phyloP scores from a whole-genome alignment of 179 eudicot species.

The Nepenthes alata region DNA sequence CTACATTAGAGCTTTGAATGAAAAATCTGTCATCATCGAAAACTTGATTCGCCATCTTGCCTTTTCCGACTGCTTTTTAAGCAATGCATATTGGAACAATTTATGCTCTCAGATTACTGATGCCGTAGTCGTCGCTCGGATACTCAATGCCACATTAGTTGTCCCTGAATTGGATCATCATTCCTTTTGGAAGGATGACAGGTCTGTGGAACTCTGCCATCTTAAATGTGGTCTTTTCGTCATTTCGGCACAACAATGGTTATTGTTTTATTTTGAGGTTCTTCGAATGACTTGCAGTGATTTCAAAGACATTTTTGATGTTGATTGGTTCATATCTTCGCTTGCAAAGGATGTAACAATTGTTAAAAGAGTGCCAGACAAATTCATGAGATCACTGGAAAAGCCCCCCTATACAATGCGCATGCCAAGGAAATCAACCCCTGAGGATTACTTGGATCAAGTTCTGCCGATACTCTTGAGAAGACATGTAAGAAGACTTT shows the following conservation, averaged over 20 bases:
- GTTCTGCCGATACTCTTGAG: slow-evolving; percentile 78
- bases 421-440: slow-evolving; percentile 92
- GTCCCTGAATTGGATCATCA: slow-evolving; percentile 86
- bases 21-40: background rate
- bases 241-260: background rate
- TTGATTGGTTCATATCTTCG: slow-evolving; percentile 83
- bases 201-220: slow-evolving; percentile 31
- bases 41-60: background rate
- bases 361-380: slow-evolving; percentile 79
- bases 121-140: slow-evolving; percentile 94
- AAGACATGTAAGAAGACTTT: slow-evolving; percentile 60
- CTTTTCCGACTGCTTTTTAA: background rate
- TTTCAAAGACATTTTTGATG: slow-evolving; percentile 76
- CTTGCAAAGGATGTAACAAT: slow-evolving; percentile 76
- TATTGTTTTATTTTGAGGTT: slow-evolving; percentile 4
- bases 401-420: slow-evolving; percentile 97
- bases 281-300: slow-evolving; percentile 54
- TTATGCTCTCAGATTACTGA: slow-evolving; percentile 62
- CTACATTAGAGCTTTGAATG: background rate
- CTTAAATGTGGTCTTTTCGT: background rate
- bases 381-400: slow-evolving; percentile 87
- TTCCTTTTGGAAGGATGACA: slow-evolving; percentile 96
- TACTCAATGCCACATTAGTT: slow-evolving; percentile 90
- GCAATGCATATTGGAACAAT: background rate
- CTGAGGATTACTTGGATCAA: slow-evolving; percentile 73